phyloP scores from a whole-genome alignment of 2,329 filamentous ascomycete species.

The Cadophora sp. region DNA sequence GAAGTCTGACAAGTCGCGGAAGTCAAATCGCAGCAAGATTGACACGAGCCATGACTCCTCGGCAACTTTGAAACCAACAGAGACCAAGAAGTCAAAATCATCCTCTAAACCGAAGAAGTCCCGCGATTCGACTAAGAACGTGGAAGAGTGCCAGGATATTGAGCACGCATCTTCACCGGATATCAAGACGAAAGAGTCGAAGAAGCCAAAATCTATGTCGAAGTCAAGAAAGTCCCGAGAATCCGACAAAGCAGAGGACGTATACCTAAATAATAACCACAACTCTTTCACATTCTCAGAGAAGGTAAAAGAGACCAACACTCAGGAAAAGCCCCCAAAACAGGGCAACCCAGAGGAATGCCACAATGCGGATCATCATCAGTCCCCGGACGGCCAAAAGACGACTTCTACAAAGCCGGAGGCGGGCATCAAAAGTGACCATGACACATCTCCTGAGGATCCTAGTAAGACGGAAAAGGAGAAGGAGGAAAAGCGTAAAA shows the following conservation, averaged over 20 bases:
- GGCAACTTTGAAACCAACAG: background rate
- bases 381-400: background rate
- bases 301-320: background rate
- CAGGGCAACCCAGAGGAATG: background rate
- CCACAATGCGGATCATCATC: background rate
- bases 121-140: background rate
- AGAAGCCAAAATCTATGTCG: background rate
- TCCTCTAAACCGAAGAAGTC: background rate
- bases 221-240: background rate
- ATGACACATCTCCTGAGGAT: background rate
- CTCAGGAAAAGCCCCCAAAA: background rate
- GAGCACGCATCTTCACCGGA: background rate
- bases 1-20: conserved; percentile 4
- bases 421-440: background rate
- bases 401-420: background rate
- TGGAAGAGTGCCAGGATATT: background rate
- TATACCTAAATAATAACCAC: background rate
- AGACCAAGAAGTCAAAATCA: background rate
- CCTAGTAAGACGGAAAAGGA: background rate
- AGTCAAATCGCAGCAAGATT: background rate
- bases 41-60: background rate
- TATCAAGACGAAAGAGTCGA: background rate
- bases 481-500: background rate
- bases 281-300: background rate
- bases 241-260: background rate